phyloP scores from a whole-genome alignment of 1,284 basidiomycete genomes.

The Pulveroboletus sp. region DNA sequence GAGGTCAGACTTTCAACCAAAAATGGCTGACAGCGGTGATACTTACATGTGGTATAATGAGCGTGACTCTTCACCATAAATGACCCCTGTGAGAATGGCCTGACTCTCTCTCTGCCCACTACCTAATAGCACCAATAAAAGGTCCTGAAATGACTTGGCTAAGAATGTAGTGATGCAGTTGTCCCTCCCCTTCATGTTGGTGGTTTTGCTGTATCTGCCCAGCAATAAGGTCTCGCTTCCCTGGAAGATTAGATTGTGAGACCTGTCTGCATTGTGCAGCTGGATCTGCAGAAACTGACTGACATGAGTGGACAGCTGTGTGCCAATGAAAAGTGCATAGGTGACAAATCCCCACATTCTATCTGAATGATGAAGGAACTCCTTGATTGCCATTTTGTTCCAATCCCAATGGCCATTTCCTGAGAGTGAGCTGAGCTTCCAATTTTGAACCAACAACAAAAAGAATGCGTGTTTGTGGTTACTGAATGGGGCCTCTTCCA shows the following conservation, averaged over 20 bases:
- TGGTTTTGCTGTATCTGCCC: no score
- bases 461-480: not conserved
- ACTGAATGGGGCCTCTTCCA: not conserved
- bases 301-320: not conserved
- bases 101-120: no score
- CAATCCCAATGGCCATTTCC: not conserved
- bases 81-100: no score
- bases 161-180: no score
- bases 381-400: not conserved
- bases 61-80: no score
- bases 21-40: no score
- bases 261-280: not conserved
- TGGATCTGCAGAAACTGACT: conserved; percentile 3
- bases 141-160: no score
- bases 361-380: not conserved
- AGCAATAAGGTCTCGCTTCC: no score
- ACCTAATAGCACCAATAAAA: no score
- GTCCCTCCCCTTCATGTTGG: no score
- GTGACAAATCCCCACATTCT: not conserved
- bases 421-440: not conserved
- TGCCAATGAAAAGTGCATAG: not conserved
- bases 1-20: no score
- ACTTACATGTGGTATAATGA: no score
- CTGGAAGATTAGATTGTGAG: not conserved
- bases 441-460: not conserved